These are phyloP conservation scores for Coprinopsis strossmayeri DNA, from an alignment of 768 basidiomycete species.

Conservation along the genomic window DNA sequence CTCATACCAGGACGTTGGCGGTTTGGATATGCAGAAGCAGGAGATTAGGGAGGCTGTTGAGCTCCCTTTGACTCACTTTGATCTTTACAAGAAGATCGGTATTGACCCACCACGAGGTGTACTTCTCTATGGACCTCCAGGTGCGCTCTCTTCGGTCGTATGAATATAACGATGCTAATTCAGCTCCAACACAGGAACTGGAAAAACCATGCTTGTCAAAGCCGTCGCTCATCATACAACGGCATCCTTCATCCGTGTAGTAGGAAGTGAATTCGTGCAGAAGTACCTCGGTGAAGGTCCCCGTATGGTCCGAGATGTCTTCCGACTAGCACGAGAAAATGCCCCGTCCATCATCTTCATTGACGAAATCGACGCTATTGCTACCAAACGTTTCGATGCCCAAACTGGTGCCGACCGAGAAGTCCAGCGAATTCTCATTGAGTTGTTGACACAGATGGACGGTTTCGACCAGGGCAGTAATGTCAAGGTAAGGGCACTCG, in stretches of 20 bases:
- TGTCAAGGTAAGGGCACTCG: conserved; percentile 67
- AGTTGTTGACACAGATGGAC: conserved; percentile 98
- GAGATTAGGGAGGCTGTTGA: conserved; percentile 99
- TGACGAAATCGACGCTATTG: conserved; percentile 97
- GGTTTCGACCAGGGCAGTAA: conserved; percentile 99
- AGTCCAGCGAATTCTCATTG: conserved; percentile 96
- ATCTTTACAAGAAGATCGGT: conserved; percentile 98
- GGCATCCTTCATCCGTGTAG: conserved; percentile 95
- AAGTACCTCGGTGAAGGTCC: conserved; percentile 99
- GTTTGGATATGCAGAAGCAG: conserved; percentile 97
- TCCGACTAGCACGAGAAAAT: conserved; percentile 95
- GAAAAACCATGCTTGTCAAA: conserved; percentile 98
- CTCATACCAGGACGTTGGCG: conserved; percentile 89
- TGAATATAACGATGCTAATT: background rate
- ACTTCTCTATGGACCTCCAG: conserved; percentile 93
- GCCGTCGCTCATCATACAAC: conserved; percentile 99
- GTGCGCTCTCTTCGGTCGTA: conserved; percentile 31
- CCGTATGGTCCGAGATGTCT: conserved; percentile 99
- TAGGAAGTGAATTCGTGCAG: conserved; percentile 98
- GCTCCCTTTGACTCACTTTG: conserved; percentile 92
- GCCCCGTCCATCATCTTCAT: conserved; percentile 98
- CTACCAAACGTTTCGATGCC: conserved; percentile 98
- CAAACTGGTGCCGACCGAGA: conserved; percentile 99
- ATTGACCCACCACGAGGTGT: conserved; percentile 99
- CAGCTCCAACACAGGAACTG: conserved; percentile 59